Evolutionary conservation across 2,329 filamentous ascomycete species (phyloP).

Genomic region (Cladosporium phlei): DNA sequence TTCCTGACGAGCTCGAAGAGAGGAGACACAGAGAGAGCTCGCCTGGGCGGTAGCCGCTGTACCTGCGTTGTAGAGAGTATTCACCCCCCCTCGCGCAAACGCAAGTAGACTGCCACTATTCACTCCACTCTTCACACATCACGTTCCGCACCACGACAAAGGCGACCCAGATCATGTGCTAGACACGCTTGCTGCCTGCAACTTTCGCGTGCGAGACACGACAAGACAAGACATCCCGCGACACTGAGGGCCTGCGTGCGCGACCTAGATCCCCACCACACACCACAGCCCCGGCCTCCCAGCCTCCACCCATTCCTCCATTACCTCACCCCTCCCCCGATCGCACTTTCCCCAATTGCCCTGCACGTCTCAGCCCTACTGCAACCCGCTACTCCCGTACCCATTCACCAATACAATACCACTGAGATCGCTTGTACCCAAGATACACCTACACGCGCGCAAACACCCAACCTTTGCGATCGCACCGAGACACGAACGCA

Average conservation of each 20-base stretch:
- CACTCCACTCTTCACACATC: too few relatives aligned
- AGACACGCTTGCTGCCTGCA: conserved; percentile 12
- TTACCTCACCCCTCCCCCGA: neutral
- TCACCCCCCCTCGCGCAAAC: too few relatives aligned
- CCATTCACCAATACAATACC: conserved; percentile 3
- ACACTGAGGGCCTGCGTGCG: too few relatives aligned
- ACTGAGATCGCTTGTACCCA: too few relatives aligned
- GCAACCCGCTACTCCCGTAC: conserved; percentile 7
- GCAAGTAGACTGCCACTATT: too few relatives aligned
- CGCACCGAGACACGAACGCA: neutral
- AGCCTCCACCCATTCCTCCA: conserved; percentile 1
- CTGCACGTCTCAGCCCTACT: conserved; percentile 15
- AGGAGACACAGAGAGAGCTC: too few relatives aligned
- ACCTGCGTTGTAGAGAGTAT: too few relatives aligned
- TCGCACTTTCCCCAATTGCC: conserved; percentile 13
- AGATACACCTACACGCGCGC: neutral
- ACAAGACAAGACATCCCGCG: conserved; percentile 7
- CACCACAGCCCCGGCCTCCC: neutral
- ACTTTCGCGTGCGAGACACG: conserved; percentile 6
- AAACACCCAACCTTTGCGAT: conserved; percentile 1
- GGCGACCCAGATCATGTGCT: conserved; percentile 16
- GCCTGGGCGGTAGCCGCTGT: too few relatives aligned
- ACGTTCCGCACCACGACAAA: too few relatives aligned
- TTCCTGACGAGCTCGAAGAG: too few relatives aligned
- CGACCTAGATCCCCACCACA: too few relatives aligned